phyloP scores from a whole-genome alignment of 108 stramenopile genomes.

The Epithemia pelagica region DNA sequence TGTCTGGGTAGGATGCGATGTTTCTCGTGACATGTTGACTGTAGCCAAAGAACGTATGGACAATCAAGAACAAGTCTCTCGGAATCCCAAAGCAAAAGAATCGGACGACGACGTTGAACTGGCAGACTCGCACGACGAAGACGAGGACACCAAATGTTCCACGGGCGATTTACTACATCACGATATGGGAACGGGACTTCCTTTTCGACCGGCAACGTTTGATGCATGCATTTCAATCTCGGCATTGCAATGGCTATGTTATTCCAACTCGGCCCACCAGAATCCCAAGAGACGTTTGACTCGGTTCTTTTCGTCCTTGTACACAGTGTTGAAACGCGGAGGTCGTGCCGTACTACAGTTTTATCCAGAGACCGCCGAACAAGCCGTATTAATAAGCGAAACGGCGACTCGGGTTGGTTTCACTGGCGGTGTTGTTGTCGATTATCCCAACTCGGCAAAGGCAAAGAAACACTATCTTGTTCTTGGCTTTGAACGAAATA shows the following conservation, averaged over 20 bases:
- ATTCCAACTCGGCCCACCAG: slow-evolving; percentile 85
- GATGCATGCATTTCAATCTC: slow-evolving; percentile 99
- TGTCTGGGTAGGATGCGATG: slow-evolving; percentile 95
- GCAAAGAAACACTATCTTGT: slow-evolving; percentile 99
- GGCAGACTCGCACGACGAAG: slow-evolving; percentile 23
- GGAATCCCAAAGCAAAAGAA: slow-evolving; percentile 22
- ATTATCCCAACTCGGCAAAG: slow-evolving; percentile 99
- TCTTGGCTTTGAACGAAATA: slow-evolving; percentile 84
- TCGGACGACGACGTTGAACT: slow-evolving; percentile 23
- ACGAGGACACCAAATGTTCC: slow-evolving; percentile 33
- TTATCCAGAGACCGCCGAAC: slow-evolving; percentile 95
- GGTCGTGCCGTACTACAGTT: slow-evolving; percentile 97
- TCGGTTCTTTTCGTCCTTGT: slow-evolving; percentile 94
- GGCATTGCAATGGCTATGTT: slow-evolving; percentile 99
- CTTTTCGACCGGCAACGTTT: slow-evolving; percentile 97
- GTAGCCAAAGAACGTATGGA: slow-evolving; percentile 92
- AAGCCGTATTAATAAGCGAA: slow-evolving; percentile 92
- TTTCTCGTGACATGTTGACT: slow-evolving; percentile 93
- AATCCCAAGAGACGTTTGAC: slow-evolving; percentile 82
- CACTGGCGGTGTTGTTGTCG: slow-evolving; percentile 97
- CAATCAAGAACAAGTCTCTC: slow-evolving; percentile 10
- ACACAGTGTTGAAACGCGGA: slow-evolving; percentile 85
- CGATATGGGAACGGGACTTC: slow-evolving; percentile 98
- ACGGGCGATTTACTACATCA: slow-evolving; percentile 81
- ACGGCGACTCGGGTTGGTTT: slow-evolving; percentile 90